phyloP scores from a whole-genome alignment of 257 asterid genomes.

The Haberlea rhodopensis region DNA sequence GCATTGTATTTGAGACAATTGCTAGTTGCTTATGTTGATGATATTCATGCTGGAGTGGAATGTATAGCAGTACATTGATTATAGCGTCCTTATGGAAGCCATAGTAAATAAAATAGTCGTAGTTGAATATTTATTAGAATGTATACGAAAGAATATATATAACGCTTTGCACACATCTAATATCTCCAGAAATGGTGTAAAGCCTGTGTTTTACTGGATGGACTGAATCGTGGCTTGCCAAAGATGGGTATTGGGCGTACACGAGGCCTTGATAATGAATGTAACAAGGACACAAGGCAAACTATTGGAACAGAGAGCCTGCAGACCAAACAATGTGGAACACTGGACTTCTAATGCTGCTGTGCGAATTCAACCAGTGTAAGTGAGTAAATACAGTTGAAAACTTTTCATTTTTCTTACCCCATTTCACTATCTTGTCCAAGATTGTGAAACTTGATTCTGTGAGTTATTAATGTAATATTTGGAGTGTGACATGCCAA shows the following conservation, averaged over 20 bases:
- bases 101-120: no score
- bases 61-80: no score
- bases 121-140: not conserved
- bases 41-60: no score
- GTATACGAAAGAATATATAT: not conserved
- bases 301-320: conserved; percentile 40
- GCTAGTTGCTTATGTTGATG: no score
- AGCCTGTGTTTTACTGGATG: not conserved
- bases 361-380: not conserved
- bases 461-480: not conserved
- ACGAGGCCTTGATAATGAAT: conserved; percentile 45
- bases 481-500: not conserved
- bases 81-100: not conserved
- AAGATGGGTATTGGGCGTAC: not conserved
- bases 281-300: conserved; percentile 32
- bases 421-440: not conserved
- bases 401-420: no score
- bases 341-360: conserved; percentile 55
- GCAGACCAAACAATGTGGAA: conserved; percentile 73
- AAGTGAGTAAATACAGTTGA: no score
- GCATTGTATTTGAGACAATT: no score
- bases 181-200: not conserved
- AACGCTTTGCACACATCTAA: not conserved
- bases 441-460: not conserved
- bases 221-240: not conserved